Base-by-base conservation (phyloP, 1,284 basidiomycete species). In the Anthracocystis panici-leucophaei region DNA sequence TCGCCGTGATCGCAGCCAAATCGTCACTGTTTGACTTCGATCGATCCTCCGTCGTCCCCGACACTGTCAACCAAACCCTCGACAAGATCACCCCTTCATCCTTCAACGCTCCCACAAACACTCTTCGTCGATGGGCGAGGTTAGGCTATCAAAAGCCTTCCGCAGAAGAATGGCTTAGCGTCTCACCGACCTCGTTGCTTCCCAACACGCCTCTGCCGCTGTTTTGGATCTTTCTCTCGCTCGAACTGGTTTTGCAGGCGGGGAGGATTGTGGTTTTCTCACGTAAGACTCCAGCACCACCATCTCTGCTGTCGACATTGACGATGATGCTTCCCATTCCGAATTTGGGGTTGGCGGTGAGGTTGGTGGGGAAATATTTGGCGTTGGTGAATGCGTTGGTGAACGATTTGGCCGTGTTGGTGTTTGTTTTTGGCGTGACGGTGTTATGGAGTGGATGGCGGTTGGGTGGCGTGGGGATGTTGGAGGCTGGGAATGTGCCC, bases 181-280 rank as follows among this genome's bases (percentile, higher is more conserved):
- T 49, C 52, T 42, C 56, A 6, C 38, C 51, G 1, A 33, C 35
- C 14, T 38, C 63, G 8, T 21, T 23, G 27, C 20, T 11, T 12
- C 45, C 23, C 59, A 1, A 33, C 66, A 2, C 35, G 14, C 20
- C 59, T 4, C 31, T 76, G 21, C 83, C 83, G 16, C 61, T 84
- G 25, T 85, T 84, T 54, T 84, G 76, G 75, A 75, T 84, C 64
- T 83, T 85, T 49, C 60, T 83, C 33, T 64, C 78, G 11, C 66
- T 85, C 52, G 82, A 84, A 44, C 27, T 83, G 11, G 49, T 60
- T 1, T 66, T 84, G 8, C 82, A 84, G 49, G 73, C 75, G 18
- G 46, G 65, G 12, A 63, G 82, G 12, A 71, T 84, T 61, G 68
- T 50, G 27, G 40, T 75, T 18, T 71, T 77, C 40, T 63, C 65